Conservation (phyloP, 2,329 filamentous ascomycete genomes). For the Macrophomina tecta region DNA sequence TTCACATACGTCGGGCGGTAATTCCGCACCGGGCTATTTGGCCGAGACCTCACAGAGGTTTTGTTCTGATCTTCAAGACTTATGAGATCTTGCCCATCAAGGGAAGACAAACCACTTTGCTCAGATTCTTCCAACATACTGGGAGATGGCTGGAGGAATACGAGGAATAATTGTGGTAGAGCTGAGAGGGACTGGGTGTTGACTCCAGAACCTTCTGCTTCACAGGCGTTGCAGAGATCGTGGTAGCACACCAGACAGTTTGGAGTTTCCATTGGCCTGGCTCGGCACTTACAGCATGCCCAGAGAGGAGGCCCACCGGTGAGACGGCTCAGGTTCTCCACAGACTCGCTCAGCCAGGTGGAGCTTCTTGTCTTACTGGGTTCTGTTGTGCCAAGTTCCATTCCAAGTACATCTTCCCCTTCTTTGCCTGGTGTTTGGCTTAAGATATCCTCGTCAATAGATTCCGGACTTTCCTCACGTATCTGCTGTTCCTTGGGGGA, state of each 20-base stretch:
- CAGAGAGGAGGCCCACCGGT: background rate
- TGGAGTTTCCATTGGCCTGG: conserved; percentile 19
- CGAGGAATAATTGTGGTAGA: conserved; percentile 3
- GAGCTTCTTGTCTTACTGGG: background rate
- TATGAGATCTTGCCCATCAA: background rate
- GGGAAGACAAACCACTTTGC: background rate
- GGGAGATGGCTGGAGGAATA: conserved; percentile 2
- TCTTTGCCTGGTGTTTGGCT: background rate
- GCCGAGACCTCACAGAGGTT: background rate
- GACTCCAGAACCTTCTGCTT: background rate
- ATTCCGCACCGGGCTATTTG: conserved; percentile 3
- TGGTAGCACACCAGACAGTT: conserved; percentile 27
- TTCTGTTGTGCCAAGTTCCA: background rate
- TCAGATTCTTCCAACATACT: background rate
- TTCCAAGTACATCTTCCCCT: background rate
- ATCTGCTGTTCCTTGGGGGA: background rate
- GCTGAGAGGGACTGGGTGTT: background rate
- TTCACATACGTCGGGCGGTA: background rate
- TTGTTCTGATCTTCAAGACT: background rate
- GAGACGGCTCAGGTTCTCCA: conserved; percentile 7
- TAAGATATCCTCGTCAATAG: background rate
- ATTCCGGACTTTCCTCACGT: background rate
- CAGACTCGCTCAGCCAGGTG: background rate
- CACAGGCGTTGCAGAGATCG: conserved; percentile 9
- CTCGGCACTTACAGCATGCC: conserved; percentile 23